phyloP scores from a whole-genome alignment of 2,329 filamentous ascomycete species.

The Colletotrichum plurivorum region DNA sequence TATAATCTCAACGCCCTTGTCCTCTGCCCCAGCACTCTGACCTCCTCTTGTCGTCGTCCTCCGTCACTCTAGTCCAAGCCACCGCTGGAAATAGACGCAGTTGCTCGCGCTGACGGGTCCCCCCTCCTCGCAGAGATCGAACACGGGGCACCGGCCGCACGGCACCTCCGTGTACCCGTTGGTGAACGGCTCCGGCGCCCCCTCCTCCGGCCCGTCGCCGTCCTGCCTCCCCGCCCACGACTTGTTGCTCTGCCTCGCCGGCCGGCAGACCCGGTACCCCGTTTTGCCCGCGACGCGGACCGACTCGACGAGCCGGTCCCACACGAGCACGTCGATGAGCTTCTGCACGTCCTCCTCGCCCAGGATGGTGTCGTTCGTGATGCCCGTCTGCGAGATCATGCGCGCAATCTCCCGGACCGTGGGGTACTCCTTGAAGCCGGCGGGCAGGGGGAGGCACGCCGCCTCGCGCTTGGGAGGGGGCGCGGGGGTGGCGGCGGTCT shows the following conservation, averaged over 20 bases:
- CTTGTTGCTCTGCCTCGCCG: constrained; percentile 60
- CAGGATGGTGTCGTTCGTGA: constrained; percentile 80
- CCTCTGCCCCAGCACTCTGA: not conserved
- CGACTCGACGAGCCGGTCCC: constrained; percentile 86
- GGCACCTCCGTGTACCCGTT: constrained; percentile 91
- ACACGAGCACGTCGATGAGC: constrained; percentile 89
- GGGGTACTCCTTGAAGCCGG: constrained; percentile 83
- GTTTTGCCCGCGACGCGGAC: constrained; percentile 64
- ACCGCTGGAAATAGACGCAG: constrained; percentile 92
- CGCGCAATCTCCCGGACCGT: constrained; percentile 84
- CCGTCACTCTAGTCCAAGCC: constrained; percentile 71
- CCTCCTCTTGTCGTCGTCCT: not conserved
- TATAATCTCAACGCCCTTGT: not conserved
- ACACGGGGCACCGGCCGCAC: constrained; percentile 93
- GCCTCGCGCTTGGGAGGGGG: constrained; percentile 51
- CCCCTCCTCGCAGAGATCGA: constrained; percentile 91
- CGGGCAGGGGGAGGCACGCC: constrained; percentile 67
- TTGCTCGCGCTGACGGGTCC: constrained; percentile 91
- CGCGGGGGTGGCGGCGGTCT: constrained; percentile 45
- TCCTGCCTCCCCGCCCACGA: constrained; percentile 56
- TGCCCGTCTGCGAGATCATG: constrained; percentile 76
- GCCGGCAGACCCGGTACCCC: constrained; percentile 68
- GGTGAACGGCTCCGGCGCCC: constrained; percentile 60
- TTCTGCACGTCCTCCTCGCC: constrained; percentile 85
- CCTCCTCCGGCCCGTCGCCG: constrained; percentile 51